Base-by-base conservation (phyloP, 345 rosid species). In the Geranium brycei region DNA sequence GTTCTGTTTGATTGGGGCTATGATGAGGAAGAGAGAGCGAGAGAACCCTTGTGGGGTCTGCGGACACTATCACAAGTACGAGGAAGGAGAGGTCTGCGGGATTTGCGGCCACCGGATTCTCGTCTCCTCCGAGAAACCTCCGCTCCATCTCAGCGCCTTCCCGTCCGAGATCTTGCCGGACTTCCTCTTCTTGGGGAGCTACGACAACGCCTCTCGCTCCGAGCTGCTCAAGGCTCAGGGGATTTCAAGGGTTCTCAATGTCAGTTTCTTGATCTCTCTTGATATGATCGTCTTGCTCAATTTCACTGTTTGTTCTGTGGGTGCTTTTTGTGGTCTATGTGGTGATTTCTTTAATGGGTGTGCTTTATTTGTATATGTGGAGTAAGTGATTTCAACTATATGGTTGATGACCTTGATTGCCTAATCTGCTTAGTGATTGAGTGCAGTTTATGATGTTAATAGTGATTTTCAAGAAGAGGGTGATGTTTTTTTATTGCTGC, bases 31-130 rank as follows among this genome's bases (percentile, higher is more conserved):
- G 85, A 82, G 99, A 74, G 99, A 90, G 72, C 83, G 99, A 67
- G 99, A 93, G 70, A 93, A 93, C 72, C 99, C 99, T 3, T 93
- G 99, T 62, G 92, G 88, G 61, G 81, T 93, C 61, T 93, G 99
- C 57, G 97, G 97, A 15, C 99, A 93, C 80, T 93, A 88, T 72
- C 99, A 93, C 84, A 90, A 93, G 81, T 91, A 83, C 80, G 99
- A 93, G 77, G 95, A 87, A 76, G 99, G 99, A 0, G 97, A 93
- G 77, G 95, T 91, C 14, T 91, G 99, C 31, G 97, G 95, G 65
- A 71, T 88, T 70, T 95, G 99, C 70, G 99, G 99, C 66, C 99
- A 95, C 72, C 80, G 92, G 56, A 76, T 81, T 61, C 81, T 85
- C 10, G 81, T 61, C 6, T 35, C 86, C 51, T 76, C 86, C 38